Conservation (phyloP, 1,284 basidiomycete species). For the Cutaneotrichosporon mucoides region DNA sequence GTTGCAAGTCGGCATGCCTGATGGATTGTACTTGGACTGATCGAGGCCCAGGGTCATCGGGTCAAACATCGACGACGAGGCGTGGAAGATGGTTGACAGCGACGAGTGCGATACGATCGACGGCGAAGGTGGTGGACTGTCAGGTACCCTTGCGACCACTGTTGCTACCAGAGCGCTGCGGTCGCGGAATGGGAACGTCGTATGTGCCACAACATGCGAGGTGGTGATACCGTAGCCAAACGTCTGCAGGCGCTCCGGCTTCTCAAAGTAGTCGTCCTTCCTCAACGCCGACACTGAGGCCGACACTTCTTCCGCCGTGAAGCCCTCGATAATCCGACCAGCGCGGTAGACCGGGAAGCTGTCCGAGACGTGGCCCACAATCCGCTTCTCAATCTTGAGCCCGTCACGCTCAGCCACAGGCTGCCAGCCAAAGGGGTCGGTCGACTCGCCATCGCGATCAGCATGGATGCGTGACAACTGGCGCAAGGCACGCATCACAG, state of each 20-base stretch:
- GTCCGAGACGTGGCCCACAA: conserved; percentile 71
- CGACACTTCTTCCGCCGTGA: conserved; percentile 87
- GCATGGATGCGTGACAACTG: conserved; percentile 72
- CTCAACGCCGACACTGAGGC: conserved; percentile 60
- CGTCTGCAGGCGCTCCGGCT: conserved; percentile 65
- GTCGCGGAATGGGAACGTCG: conserved; percentile 85
- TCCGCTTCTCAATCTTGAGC: conserved; percentile 69
- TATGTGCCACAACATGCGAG: conserved; percentile 54
- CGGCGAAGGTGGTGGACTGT: conserved; percentile 49
- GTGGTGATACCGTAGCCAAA: conserved; percentile 72
- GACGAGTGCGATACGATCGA: conserved; percentile 47
- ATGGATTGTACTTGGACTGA: conserved; percentile 71
- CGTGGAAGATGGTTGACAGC: conserved; percentile 61
- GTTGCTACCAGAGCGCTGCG: conserved; percentile 79
- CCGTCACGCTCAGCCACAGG: conserved; percentile 72
- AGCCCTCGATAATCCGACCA: conserved; percentile 87
- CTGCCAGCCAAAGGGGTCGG: conserved; percentile 67
- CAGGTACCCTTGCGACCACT: conserved; percentile 62
- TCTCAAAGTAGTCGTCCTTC: conserved; percentile 53
- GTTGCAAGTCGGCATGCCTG: conserved; percentile 68
- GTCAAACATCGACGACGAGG: conserved; percentile 68
- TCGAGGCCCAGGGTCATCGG: conserved; percentile 57
- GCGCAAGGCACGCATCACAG: conserved; percentile 72
- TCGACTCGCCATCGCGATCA: conserved; percentile 53
- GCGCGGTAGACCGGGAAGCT: conserved; percentile 81